Conservation (phyloP, 208 protist species). For the Acanthamoeba culbertsoni region DNA sequence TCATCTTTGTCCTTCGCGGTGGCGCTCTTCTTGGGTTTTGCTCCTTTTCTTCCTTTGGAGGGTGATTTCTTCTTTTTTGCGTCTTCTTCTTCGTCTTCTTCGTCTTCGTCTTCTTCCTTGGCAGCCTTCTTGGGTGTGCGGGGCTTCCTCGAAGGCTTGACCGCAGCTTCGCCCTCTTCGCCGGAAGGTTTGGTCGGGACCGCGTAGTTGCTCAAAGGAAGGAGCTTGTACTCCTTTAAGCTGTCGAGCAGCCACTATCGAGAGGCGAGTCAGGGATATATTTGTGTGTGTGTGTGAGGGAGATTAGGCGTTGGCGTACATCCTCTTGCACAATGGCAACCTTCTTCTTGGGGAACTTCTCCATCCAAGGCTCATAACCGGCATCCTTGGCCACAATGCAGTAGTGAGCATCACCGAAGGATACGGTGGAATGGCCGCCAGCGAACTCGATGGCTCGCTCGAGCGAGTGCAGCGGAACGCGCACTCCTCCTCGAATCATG, state of each 20-base stretch:
- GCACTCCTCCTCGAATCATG: conserved; percentile 1
- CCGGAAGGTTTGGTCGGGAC: not conserved
- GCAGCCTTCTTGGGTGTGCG: not conserved
- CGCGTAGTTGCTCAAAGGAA: not conserved
- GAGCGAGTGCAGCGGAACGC: not conserved
- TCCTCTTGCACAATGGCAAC: not conserved
- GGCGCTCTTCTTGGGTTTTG: not conserved
- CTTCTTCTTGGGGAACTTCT: conserved; percentile 21
- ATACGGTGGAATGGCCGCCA: not conserved
- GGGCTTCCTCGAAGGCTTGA: not conserved
- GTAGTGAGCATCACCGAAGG: not conserved
- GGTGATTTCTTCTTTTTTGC: not conserved
- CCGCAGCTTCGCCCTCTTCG: not conserved
- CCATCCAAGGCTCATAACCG: conserved; percentile 3
- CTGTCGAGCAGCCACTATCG: conserved; percentile 2
- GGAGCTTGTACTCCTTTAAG: not conserved
- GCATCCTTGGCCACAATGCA: conserved; percentile 1
- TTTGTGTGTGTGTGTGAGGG: not conserved
- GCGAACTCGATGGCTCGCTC: not conserved
- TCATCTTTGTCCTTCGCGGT: not conserved
- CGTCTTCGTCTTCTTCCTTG: not conserved
- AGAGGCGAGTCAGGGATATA: not conserved
- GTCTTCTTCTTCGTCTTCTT: not conserved
- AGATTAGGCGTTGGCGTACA: not conserved
- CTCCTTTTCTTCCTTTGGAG: too few species aligned